A percentile compares a stretch with the other conserved stretches of the same genome.
Conservation (phyloP, 2,329 filamentous ascomycete genomes). For the Metarhizium rileyi region DNA sequence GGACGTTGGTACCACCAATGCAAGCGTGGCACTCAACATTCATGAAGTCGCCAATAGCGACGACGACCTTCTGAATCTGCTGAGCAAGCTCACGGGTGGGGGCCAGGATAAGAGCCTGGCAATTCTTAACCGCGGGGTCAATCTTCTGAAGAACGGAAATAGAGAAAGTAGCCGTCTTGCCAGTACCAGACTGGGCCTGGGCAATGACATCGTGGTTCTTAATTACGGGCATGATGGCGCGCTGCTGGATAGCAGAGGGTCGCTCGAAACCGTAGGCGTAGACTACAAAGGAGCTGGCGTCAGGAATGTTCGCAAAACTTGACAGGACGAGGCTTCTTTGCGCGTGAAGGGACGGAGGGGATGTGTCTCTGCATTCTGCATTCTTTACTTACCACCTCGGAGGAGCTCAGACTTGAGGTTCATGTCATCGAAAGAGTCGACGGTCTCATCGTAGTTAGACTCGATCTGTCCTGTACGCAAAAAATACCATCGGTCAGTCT, state of each 20-base stretch:
- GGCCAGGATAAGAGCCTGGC: constrained; percentile 95
- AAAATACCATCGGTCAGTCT: constrained; percentile 14
- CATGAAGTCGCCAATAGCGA: constrained; percentile 99
- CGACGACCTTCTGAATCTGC: constrained; percentile 99
- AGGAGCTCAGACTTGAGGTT: constrained; percentile 94
- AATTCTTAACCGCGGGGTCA: constrained; percentile 87
- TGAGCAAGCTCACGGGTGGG: constrained; percentile 97
- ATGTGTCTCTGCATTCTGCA: too few relatives aligned
- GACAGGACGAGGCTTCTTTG: background rate
- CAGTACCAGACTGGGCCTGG: constrained; percentile 98
- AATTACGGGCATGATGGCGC: constrained; percentile 99
- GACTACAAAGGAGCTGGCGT: constrained; percentile 38
- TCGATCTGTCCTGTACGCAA: constrained; percentile 79
- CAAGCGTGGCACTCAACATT: constrained; percentile 98
- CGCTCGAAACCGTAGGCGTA: constrained; percentile 99
- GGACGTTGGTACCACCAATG: constrained; percentile 96
- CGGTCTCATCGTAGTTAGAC: constrained; percentile 99
- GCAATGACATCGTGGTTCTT: constrained; percentile 99
- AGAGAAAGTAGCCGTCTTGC: constrained; percentile 99
- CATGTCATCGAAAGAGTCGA: constrained; percentile 99
- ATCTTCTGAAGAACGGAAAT: constrained; percentile 99
- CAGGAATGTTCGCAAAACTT: constrained; percentile 5
- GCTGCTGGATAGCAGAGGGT: constrained; percentile 98
- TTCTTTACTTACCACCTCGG: constrained; percentile 58
- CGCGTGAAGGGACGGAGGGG: too few relatives aligned